phyloP scores from a whole-genome alignment of 1,284 basidiomycete genomes.

The Baeospora myosura region DNA sequence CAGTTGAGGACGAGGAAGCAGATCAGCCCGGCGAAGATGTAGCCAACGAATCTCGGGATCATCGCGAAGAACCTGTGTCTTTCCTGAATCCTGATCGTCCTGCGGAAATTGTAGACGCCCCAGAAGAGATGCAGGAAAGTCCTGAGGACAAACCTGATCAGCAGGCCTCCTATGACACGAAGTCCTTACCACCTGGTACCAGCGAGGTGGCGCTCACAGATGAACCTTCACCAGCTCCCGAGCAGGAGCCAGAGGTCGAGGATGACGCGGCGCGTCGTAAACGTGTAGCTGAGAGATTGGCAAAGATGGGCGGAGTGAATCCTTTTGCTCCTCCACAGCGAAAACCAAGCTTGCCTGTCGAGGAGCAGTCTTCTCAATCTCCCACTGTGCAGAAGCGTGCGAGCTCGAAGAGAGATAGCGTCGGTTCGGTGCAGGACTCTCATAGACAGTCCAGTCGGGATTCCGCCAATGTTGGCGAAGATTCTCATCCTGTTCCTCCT shows the following conservation, averaged over 20 bases:
- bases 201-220: too few species aligned
- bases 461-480: slow-evolving; percentile 6
- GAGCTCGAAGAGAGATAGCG: slow-evolving; percentile 9
- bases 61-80: too few species aligned
- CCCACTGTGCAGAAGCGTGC: slow-evolving; percentile 7
- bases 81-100: too few species aligned
- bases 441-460: slow-evolving; percentile 11
- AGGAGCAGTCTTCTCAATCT: slow-evolving; percentile 11
- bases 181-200: too few species aligned
- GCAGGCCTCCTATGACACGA: too few species aligned
- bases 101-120: too few species aligned
- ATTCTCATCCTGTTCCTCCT: slow-evolving; percentile 5
- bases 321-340: slow-evolving; percentile 40
- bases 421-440: slow-evolving; percentile 5
- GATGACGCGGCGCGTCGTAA: slow-evolving; percentile 46
- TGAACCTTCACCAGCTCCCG: slow-evolving; percentile 1
- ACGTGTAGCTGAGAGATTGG: slow-evolving; percentile 54
- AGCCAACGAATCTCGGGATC: too few species aligned
- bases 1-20: too few species aligned
- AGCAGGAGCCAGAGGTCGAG: slow-evolving; percentile 32
- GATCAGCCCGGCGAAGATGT: too few species aligned
- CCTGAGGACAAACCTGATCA: too few species aligned
- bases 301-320: slow-evolving; percentile 62
- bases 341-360: slow-evolving; percentile 14
- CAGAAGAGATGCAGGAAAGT: too few species aligned